Percentiles rank a stretch among this genome's conserved stretches.
These are phyloP conservation scores for Magnolia changhungtana DNA, from an alignment of 164 flowering plant genomes.

Conservation along the genomic window DNA sequence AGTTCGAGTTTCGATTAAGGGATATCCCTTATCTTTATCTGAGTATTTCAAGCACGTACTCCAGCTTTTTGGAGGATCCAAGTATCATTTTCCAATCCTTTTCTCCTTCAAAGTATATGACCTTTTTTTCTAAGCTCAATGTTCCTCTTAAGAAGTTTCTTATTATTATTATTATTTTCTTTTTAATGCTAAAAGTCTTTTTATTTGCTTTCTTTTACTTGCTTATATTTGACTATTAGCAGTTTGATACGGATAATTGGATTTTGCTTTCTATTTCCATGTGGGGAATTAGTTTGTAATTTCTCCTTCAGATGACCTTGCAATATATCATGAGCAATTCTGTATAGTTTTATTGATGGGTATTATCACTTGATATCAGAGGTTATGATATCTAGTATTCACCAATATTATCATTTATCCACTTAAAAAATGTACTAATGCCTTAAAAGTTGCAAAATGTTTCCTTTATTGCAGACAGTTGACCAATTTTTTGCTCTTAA, in stretches of 20 bases:
- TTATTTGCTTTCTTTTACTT: no score
- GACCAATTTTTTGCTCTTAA: conserved; percentile 86
- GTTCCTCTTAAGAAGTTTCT: not conserved
- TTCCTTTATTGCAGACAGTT: conserved; percentile 57
- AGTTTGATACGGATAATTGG: no score
- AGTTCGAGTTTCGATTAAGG: no score
- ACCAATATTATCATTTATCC: not conserved
- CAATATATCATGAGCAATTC: not conserved
- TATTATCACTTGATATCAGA: not conserved
- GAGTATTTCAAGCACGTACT: no score
- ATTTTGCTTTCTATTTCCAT: not conserved
- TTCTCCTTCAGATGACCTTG: not conserved
- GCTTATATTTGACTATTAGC: not conserved
- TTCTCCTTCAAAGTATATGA: no score
- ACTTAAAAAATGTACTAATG: not conserved
- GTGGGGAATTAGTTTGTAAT: not conserved
- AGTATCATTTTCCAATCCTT: no score
- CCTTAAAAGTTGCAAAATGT: not conserved
- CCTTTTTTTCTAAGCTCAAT: not conserved
- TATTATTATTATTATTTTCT: no score
- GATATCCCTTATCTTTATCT: no score
- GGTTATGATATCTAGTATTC: not conserved
- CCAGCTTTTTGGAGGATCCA: no score
- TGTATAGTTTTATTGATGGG: not conserved
- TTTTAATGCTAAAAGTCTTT: not conserved